Base-by-base conservation (phyloP, 441 rosid genomes). In the Geranium incanum region DNA sequence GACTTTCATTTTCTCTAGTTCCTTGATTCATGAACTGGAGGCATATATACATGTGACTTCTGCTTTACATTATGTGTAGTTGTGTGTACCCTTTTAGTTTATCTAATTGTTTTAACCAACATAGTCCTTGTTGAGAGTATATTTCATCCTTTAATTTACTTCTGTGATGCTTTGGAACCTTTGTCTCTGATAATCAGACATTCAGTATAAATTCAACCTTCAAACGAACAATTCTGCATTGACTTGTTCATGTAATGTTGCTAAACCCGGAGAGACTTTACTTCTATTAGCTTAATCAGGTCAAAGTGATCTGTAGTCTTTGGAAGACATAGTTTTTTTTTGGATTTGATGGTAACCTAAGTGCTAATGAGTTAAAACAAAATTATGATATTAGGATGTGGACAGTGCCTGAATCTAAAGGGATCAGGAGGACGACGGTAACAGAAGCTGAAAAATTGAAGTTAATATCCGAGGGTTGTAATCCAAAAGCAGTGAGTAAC, bases 391-490 rank as follows among this genome's bases (percentile, higher is more conserved):
- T 28, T 28, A 93, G 98, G 87, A 85, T 87, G 84, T 87, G 90
- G 91, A 66, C 71, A 28, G 84, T 84, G 74, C 92, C 96, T 11
- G 93, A 89, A 78, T 69, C 90, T 72, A 85, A 82, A 81, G 86
- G 85, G 66, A 75, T 91, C 74, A 72, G 84, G 60, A 71, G 86
- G 73, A 84, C 86, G 43, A 81, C 92, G 2, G 83, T 92, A 36
- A 64, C 75, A 74, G 96, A 93, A 82, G 93, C 86, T 37, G 96
- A 93, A 75, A 86, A 76, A 36, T 78, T 91, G 57, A 89, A 87
- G 81, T 77, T 93, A 62, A 82, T 88, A 81, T 87, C 93, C 0
- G 98, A 93, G 78, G 91, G 95, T 52, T 93, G 95, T 75, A 81
- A 81, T 80, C 81, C 85, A 8, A 82, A 78, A 84, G 70, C 78